Base-by-base conservation (phyloP, 2,329 filamentous ascomycete genomes). In the Pseudocercospora ulei region DNA sequence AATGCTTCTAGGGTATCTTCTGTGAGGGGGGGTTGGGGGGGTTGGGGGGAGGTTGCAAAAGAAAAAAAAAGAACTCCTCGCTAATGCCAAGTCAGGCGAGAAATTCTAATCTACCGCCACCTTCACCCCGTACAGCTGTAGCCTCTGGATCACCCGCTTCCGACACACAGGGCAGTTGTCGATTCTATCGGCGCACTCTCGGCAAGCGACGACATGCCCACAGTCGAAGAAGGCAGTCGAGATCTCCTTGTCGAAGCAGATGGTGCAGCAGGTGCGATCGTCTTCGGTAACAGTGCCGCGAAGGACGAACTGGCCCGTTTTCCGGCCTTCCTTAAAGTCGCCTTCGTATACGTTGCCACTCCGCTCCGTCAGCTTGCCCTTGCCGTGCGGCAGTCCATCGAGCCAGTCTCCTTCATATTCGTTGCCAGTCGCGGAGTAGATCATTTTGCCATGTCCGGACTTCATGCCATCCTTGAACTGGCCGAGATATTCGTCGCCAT, bases 371-470 rank as follows among this genome's bases (percentile, higher is more conserved):
- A 71, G 72, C 1, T 67, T 72, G 18, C 75, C 75, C 14, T 71
- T 66, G 3, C 75, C 75, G 46, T 76, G 69, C 39, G 74, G 70
- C 48, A 71, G 68, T 48, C 85, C 81, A 45, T 84, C 77, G 22
- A 63, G 64, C 57, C 78, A 73, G 39, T 80, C 56, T 26, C 67
- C 67, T 11, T 62, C 60, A 50, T 70, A 76, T 42, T 80, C 71
- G 36, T 76, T 76, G 45, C 75, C 76, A 60, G 93, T 75, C 3
- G 41, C 26, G 16, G 70, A 66, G 55, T 75, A 77, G 3, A 66
- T 70, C 64, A 77, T 72, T 7, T 63, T 63, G 35, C 75, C 75
- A 35, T 68, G 62, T 12, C 75, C 75, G 24, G 73, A 67, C 38
- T 70, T 70, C 37, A 66, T 59, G 29, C 66, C 66, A 20, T 71